Base-by-base conservation (phyloP, 345 rosid species). In the Brassica carinata region DNA sequence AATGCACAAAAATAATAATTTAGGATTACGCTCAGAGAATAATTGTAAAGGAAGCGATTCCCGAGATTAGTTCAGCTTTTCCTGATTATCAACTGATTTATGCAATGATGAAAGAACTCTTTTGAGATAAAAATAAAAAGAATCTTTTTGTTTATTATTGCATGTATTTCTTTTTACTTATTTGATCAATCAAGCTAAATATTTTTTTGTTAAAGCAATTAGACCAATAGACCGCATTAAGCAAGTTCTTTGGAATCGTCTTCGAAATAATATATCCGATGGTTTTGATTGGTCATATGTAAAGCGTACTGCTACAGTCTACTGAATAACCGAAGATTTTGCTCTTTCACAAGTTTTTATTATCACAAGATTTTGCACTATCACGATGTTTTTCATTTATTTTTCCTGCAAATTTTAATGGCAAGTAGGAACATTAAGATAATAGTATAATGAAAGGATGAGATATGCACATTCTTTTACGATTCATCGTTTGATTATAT, bases 221-320 rank as follows among this genome's bases (percentile, higher is more conserved):
- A n/a, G n/a, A n/a, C n/a, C n/a, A n/a, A n/a, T n/a, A n/a, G n/a
- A n/a, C n/a, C 58, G 45, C 81, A 78, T 64, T 78, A 71, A 64
- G 76, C 10, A 53, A 64, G 57, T 64, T 71, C 59, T 3, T 64
- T 70, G 38, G 63, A 78, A 64, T 71, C 57, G 34, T 77, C 17
- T 45, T 63, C 55, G 17, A 9, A 11, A 67, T 45, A 67, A 51
- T 5, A 23, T 63, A 29, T 31, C 29, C 11, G 10, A 19, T 36
- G 73, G 5, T 30, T 69, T 63, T 48, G 38, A 77, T 31, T 48
- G 70, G 75, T 62, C 71, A 51, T 45, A 3, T 69, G 69, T 76
- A 38, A 38, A 71, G 48, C 36, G 64, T 31, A 30, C 27, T 31
- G 33, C 33, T 33, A 33, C 36, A 33, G 1, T 33, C 36, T 34